Conservation (phyloP, 2,329 filamentous ascomycete species). For the Colletotrichum tofieldiae region DNA sequence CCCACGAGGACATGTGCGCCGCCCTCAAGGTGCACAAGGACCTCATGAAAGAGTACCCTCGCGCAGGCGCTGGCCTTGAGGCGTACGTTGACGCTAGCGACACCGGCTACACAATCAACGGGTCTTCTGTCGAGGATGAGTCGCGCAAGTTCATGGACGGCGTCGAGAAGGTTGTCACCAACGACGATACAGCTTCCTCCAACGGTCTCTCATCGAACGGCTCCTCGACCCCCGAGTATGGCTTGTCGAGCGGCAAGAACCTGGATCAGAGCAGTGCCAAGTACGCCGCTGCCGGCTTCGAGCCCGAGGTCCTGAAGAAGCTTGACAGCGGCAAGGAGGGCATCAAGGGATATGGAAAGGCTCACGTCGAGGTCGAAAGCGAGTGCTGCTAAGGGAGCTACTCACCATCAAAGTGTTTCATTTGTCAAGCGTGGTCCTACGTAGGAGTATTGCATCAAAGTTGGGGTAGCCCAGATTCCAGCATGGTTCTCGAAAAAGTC, state of each 20-base stretch:
- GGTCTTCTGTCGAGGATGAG: slow-evolving; percentile 32
- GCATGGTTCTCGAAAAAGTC: not conserved
- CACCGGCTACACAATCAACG: slow-evolving; percentile 70
- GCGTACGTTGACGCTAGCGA: slow-evolving; percentile 80
- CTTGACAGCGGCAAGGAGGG: slow-evolving; percentile 5
- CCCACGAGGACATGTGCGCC: slow-evolving; percentile 72
- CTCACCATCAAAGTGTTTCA: not conserved
- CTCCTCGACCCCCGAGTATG: slow-evolving; percentile 27
- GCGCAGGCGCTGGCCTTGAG: slow-evolving; percentile 76
- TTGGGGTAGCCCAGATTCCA: not conserved
- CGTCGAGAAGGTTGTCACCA: slow-evolving; percentile 3
- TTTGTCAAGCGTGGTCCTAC: not conserved
- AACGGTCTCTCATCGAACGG: not conserved
- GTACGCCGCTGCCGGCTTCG: slow-evolving; percentile 14
- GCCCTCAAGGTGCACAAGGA: slow-evolving; percentile 76
- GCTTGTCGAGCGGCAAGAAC: slow-evolving; percentile 28
- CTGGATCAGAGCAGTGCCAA: not conserved
- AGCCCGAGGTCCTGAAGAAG: not conserved
- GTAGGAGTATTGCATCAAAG: not conserved
- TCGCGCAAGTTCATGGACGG: not conserved
- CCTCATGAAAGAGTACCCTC: slow-evolving; percentile 73
- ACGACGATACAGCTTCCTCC: slow-evolving; percentile 21
- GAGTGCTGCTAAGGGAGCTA: not conserved
- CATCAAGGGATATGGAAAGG: not conserved
- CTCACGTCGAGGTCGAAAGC: slow-evolving; percentile 12